Conservation (phyloP, 2,329 filamentous ascomycete genomes). For the Aspergillus fischeri region DNA sequence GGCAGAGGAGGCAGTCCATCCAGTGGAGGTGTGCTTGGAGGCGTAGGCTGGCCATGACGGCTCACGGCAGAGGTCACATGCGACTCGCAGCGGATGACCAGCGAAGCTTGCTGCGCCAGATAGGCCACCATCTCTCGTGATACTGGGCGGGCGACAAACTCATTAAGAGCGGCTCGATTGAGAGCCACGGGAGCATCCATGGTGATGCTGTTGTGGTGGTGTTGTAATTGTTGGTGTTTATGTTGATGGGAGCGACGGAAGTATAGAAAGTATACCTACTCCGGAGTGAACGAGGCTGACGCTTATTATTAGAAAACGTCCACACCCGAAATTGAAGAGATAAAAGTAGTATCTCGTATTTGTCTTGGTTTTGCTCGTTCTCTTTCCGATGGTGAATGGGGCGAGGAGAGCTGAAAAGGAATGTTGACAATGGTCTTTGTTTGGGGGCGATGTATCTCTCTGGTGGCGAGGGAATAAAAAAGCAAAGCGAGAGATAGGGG, state of each 20-base stretch:
- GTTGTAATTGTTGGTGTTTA: background rate
- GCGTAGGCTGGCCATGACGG: conserved; percentile 54
- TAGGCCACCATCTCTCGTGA: conserved; percentile 46
- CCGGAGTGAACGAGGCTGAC: background rate
- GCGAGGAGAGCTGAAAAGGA: background rate
- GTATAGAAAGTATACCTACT: background rate
- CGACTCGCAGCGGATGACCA: conserved; percentile 48
- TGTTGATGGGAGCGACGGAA: background rate
- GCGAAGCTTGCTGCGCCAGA: conserved; percentile 43
- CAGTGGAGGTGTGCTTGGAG: conserved; percentile 56
- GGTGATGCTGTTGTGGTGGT: conserved; percentile 8
- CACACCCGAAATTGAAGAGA: background rate
- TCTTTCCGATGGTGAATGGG: background rate
- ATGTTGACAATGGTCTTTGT: background rate
- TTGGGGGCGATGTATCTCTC: background rate
- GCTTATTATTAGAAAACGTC: background rate
- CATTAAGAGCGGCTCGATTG: conserved; percentile 44
- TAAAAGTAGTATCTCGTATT: background rate
- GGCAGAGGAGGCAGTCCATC: conserved; percentile 57
- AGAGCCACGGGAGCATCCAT: conserved; percentile 17
- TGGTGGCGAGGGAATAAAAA: background rate
- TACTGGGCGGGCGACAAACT: conserved; percentile 46
- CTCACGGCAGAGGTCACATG: conserved; percentile 43
- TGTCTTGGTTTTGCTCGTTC: background rate
- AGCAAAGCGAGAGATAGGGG: conserved; percentile 2